Evolutionary conservation across 305 asterid genomes (phyloP).

Genomic region (Nicotiana rustica): DNA sequence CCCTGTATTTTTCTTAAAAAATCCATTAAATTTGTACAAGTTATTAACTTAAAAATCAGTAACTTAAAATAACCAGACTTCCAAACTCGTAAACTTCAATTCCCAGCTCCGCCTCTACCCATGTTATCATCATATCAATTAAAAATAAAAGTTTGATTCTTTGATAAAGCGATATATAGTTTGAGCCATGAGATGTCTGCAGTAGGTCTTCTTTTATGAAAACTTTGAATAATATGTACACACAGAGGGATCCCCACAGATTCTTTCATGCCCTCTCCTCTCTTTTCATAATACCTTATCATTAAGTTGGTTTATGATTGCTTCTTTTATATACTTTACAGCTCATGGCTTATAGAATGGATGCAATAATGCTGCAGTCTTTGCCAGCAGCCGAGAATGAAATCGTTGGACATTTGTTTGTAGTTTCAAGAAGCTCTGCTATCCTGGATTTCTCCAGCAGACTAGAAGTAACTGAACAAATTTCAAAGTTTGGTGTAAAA

Average conservation of each 20-base stretch:
- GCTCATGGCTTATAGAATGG: conserved; percentile 58
- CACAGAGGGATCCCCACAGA: background rate
- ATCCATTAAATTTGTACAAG: too few species aligned
- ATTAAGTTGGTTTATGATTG: conserved; percentile 17
- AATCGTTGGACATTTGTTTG: conserved; percentile 40
- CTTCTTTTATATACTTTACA: conserved; percentile 45
- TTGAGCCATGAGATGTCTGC: conserved; percentile 4
- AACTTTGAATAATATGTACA: background rate
- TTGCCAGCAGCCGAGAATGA: conserved; percentile 47
- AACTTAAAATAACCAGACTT: too few species aligned
- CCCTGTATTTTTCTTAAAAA: too few species aligned
- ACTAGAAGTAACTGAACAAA: conserved; percentile 42
- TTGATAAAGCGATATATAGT: background rate
- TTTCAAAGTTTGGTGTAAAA: conserved; percentile 45
- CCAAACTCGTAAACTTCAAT: too few species aligned
- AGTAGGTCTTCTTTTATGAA: background rate
- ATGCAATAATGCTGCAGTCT: conserved; percentile 50
- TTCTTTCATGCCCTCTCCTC: conserved; percentile 1
- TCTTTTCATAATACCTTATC: background rate
- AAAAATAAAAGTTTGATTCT: too few species aligned
- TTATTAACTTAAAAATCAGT: too few species aligned
- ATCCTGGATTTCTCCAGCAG: conserved; percentile 41
- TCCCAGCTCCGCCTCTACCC: too few species aligned
- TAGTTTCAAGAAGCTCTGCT: conserved; percentile 45
- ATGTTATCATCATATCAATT: too few species aligned